phyloP scores from a whole-genome alignment of 495 filamentous ascomycete genomes.

The Usnea hakonensis region DNA sequence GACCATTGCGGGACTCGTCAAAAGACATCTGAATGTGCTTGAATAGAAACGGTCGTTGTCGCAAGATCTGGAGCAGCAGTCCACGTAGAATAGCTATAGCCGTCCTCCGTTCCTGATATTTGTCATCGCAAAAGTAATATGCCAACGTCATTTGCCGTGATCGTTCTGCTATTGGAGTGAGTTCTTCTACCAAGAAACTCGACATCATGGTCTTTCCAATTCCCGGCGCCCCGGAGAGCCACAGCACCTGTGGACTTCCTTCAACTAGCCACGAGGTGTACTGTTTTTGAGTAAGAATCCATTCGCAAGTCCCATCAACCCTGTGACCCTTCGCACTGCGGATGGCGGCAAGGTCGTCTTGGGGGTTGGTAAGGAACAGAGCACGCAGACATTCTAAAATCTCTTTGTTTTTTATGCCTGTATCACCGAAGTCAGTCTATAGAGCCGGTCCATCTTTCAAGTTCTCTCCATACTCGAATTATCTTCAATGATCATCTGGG shows the following conservation, averaged over 20 bases:
- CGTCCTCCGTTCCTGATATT: slow-evolving; percentile 37
- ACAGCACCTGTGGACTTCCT: slow-evolving; percentile 29
- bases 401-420: neutral
- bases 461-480: neutral
- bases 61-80: slow-evolving; percentile 30
- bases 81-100: slow-evolving; percentile 36
- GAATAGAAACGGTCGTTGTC: slow-evolving; percentile 21
- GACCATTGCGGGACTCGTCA: slow-evolving; percentile 26
- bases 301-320: slow-evolving; percentile 41
- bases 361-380: slow-evolving; percentile 4
- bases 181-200: slow-evolving; percentile 37
- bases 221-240: slow-evolving; percentile 41
- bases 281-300: slow-evolving; percentile 32
- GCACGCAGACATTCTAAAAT: neutral
- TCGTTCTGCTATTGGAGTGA: slow-evolving; percentile 24
- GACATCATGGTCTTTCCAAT: slow-evolving; percentile 46
- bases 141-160: slow-evolving; percentile 25
- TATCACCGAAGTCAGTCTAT: neutral
- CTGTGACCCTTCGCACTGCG: slow-evolving; percentile 23
- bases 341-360: neutral
- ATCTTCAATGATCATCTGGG: neutral
- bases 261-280: slow-evolving; percentile 36
- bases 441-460: neutral
- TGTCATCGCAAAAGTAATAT: slow-evolving; percentile 41
- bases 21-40: slow-evolving; percentile 24